Percentiles rank a stretch among this genome's conserved stretches.
These are phyloP conservation scores for Penicillium polonicum DNA, from an alignment of 2,329 filamentous ascomycete genomes.

Conservation along the genomic window DNA sequence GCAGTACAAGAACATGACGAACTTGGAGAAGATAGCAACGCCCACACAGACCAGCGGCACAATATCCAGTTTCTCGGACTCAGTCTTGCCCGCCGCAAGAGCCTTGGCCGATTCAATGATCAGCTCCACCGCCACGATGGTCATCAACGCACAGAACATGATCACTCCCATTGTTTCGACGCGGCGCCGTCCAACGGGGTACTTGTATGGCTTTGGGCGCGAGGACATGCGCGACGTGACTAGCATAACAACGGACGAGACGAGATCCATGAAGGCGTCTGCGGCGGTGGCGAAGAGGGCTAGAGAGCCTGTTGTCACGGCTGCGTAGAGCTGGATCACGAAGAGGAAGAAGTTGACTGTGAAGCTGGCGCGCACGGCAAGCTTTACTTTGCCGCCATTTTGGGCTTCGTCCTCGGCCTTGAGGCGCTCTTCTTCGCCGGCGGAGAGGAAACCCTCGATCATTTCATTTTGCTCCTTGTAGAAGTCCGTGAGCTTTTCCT, in stretches of 20 bases:
- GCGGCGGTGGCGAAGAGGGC: conserved; percentile 11
- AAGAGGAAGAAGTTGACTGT: conserved; percentile 14
- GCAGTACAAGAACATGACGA: conserved; percentile 8
- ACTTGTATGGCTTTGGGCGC: conserved; percentile 14
- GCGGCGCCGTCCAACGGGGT: conserved; percentile 11
- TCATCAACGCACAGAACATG: conserved; percentile 13
- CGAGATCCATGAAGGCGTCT: conserved; percentile 15
- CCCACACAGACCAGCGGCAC: conserved; percentile 11
- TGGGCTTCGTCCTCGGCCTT: conserved; percentile 10
- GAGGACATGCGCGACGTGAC: conserved; percentile 12
- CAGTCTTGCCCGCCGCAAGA: conserved; percentile 1
- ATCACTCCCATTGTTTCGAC: conserved; percentile 13
- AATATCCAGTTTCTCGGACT: conserved; percentile 4
- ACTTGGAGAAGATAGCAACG: conserved; percentile 13
- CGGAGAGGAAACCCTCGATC: conserved; percentile 10
- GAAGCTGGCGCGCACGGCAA: conserved; percentile 12
- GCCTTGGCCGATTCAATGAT: conserved; percentile 9
- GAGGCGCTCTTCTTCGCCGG: conserved; percentile 10
- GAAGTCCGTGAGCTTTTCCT: conserved; percentile 9
- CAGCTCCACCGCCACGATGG: conserved; percentile 5
- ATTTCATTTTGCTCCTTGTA: conserved; percentile 14
- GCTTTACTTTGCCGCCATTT: conserved; percentile 12
- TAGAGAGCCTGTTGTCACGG: conserved; percentile 5
- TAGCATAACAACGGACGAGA: conserved; percentile 13
- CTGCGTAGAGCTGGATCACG: conserved; percentile 13